A percentile compares a stretch with the other conserved stretches of the same genome.
These are phyloP conservation scores for Sclerotinia nivalis DNA, from an alignment of 2,329 filamentous ascomycete species.

Conservation along the genomic window DNA sequence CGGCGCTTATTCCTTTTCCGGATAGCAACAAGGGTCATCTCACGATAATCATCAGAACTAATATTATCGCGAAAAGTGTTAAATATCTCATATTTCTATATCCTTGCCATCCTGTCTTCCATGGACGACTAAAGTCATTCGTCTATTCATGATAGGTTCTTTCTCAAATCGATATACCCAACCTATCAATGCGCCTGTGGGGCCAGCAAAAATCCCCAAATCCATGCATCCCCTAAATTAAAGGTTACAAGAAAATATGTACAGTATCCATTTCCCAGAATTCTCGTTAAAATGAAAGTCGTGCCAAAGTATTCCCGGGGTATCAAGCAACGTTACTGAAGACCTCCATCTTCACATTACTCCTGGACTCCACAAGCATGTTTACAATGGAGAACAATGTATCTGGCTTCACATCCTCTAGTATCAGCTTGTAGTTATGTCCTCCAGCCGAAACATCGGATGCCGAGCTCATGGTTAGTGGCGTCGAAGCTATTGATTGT, in stretches of 20 bases:
- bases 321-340: constrained; percentile 21
- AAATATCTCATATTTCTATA: constrained; percentile 7
- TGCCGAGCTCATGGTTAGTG: constrained; percentile 10
- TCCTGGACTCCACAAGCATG: constrained; percentile 21
- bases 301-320: neutral
- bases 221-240: constrained; percentile 5
- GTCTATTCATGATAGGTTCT: constrained; percentile 5
- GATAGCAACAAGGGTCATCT: neutral
- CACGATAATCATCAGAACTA: neutral
- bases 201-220: neutral
- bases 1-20: neutral
- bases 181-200: constrained; percentile 9
- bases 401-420: constrained; percentile 18
- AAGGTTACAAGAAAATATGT: neutral
- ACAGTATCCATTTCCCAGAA: constrained; percentile 7
- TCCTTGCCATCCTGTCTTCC: constrained; percentile 4
- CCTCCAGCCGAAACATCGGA: constrained; percentile 8
- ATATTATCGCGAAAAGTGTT: neutral
- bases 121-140: neutral
- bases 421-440: constrained; percentile 18
- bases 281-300: neutral
- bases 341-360: constrained; percentile 20
- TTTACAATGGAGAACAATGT: constrained; percentile 16
- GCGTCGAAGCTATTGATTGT: constrained; percentile 12
- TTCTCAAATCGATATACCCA: constrained; percentile 5